These are phyloP conservation scores for Malassezia yamatoensis DNA, from an alignment of 1,284 basidiomycete genomes.

Conservation along the genomic window DNA sequence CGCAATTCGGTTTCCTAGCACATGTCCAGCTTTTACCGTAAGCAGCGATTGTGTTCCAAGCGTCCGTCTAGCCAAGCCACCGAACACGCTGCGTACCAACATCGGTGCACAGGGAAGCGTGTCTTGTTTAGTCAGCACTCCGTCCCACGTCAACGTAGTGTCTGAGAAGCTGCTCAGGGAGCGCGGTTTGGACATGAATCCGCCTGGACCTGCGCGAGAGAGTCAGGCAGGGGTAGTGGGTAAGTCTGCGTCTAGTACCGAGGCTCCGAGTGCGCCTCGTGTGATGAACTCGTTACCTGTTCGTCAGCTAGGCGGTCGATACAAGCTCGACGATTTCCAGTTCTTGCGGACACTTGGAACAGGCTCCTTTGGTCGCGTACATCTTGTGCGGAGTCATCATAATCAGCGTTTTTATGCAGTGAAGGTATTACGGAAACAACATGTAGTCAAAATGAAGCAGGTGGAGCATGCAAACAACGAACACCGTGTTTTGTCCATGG, in stretches of 20 bases:
- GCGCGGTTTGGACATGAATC: neutral
- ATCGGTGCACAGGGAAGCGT: neutral
- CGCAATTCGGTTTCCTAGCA: no score
- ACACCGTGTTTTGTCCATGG: conserved; percentile 73
- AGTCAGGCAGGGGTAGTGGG: neutral
- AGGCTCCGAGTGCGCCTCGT: neutral
- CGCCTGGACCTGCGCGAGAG: neutral
- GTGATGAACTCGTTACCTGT: neutral
- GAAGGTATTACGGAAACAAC: conserved; percentile 54
- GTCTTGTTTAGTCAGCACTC: neutral
- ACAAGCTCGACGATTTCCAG: conserved; percentile 41
- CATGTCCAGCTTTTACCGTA: no score
- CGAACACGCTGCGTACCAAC: neutral
- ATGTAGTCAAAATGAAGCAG: conserved; percentile 90
- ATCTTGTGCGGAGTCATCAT: conserved; percentile 39
- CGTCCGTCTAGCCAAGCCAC: no score
- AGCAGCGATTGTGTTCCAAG: no score
- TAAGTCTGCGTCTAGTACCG: neutral
- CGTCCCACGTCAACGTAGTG: no score
- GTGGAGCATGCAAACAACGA: conserved; percentile 97
- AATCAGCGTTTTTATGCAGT: conserved; percentile 46
- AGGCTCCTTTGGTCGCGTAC: conserved; percentile 43
- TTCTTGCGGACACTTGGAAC: conserved; percentile 43
- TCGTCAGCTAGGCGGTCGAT: conserved; percentile 39
- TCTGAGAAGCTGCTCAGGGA: no score